phyloP scores from a whole-genome alignment of 306 rosid species.

The Carpinus fangiana region DNA sequence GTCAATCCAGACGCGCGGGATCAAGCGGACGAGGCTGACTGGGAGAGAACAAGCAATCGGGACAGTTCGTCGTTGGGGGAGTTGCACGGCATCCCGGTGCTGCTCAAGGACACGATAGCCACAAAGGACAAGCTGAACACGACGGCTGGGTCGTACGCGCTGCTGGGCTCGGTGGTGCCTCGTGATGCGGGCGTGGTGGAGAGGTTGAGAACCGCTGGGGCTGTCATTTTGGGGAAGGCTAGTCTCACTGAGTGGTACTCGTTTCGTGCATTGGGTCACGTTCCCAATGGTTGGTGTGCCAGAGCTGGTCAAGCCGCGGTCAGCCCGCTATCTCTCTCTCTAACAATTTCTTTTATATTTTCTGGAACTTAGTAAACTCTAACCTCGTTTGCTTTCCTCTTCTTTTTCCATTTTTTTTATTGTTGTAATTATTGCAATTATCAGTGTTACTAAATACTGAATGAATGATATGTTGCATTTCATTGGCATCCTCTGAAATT shows the following conservation, averaged over 20 bases:
- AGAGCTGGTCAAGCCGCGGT: conserved; percentile 58
- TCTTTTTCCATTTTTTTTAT: too few species aligned
- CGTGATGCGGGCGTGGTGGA: conserved; percentile 64
- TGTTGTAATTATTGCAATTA: too few species aligned
- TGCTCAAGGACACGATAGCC: conserved; percentile 60
- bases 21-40: conserved; percentile 67
- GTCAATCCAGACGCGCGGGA: conserved; percentile 58
- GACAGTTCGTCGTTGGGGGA: conserved; percentile 9
- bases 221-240: conserved; percentile 65
- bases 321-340: conserved; percentile 7
- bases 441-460: too few species aligned
- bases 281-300: conserved; percentile 55
- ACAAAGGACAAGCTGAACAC: conserved; percentile 59
- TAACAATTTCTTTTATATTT: neutral
- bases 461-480: too few species aligned
- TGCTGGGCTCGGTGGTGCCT: conserved; percentile 58
- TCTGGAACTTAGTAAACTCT: neutral
- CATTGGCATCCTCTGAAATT: too few species aligned
- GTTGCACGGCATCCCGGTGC: conserved; percentile 66
- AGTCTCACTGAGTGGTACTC: conserved; percentile 55
- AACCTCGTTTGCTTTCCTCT: too few species aligned
- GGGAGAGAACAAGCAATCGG: conserved; percentile 25
- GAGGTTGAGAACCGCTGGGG: conserved; percentile 55
- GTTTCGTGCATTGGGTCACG: conserved; percentile 24
- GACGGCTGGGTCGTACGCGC: conserved; percentile 59